These are phyloP conservation scores for Teratosphaeria destructans DNA, from an alignment of 2,329 filamentous ascomycete species.

Conservation along the genomic window DNA sequence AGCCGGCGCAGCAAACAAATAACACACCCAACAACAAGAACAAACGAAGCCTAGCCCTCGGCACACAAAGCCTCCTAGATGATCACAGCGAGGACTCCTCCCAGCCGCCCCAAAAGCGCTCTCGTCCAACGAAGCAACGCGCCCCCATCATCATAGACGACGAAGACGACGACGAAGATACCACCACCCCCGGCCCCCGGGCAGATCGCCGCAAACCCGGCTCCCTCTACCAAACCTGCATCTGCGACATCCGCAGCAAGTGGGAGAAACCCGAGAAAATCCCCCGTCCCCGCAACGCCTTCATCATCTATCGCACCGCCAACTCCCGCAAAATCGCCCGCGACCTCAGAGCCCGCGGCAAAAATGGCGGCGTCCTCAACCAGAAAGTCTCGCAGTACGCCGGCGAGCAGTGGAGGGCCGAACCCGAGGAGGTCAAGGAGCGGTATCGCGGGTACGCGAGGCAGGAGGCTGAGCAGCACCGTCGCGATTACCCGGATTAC, in stretches of 20 bases:
- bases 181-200: neutral
- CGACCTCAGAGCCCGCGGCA: neutral
- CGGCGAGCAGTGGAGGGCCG: neutral
- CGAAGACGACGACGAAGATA: neutral
- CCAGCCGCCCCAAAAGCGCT: neutral
- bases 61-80: neutral
- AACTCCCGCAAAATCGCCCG: neutral
- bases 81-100: neutral
- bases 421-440: neutral
- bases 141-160: neutral
- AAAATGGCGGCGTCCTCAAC: neutral
- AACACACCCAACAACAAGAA: neutral
- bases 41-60: constrained; percentile 1
- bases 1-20: neutral
- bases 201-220: neutral
- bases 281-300: constrained; percentile 7
- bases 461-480: constrained; percentile 3
- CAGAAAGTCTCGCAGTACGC: neutral
- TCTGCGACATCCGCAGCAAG: neutral
- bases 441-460: neutral
- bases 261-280: neutral
- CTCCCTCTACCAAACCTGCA: neutral
- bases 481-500: constrained; percentile 4
- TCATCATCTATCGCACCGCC: constrained; percentile 8
- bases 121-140: neutral